phyloP scores from a whole-genome alignment of 1,139 yeast genomes.

The Blastobotrys buckinghamii region DNA sequence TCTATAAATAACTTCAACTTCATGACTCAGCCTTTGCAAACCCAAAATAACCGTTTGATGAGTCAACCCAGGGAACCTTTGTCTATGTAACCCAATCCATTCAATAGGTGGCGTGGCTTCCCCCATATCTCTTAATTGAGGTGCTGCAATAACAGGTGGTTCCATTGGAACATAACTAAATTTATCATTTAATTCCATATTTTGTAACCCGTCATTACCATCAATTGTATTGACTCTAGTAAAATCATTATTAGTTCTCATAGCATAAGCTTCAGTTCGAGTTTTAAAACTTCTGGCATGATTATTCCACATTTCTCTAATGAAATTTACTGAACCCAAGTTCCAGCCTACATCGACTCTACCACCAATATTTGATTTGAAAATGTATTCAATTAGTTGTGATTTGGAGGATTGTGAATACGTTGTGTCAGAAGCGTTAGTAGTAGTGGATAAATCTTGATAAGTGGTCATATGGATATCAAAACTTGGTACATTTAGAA shows the following conservation, averaged over 20 bases:
- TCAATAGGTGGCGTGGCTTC: constrained; percentile 97
- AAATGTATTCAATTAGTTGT: constrained; percentile 56
- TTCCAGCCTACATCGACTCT: constrained; percentile 92
- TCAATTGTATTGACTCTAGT: constrained; percentile 12
- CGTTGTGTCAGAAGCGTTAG: constrained; percentile 11
- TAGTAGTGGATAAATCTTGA: constrained; percentile 41
- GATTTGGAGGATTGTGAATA: too few species aligned
- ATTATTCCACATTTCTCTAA: constrained; percentile 84
- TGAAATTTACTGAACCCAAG: constrained; percentile 83
- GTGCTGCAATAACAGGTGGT: constrained; percentile 81
- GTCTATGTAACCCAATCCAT: constrained; percentile 93
- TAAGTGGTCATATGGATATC: constrained; percentile 69
- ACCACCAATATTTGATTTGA: constrained; percentile 73
- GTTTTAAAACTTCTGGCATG: constrained; percentile 56
- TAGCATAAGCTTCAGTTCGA: constrained; percentile 37
- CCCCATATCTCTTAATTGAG: constrained; percentile 84
- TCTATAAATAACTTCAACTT: constrained; percentile 37
- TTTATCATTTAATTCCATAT: constrained; percentile 56
- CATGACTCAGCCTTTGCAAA: constrained; percentile 65
- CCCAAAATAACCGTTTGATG: constrained; percentile 73
- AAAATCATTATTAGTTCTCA: constrained; percentile 10
- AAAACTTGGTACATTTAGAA: constrained; percentile 73
- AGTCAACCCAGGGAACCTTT: constrained; percentile 76
- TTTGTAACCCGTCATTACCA: constrained; percentile 45
- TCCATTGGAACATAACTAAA: constrained; percentile 57